These are phyloP conservation scores for Stagonosporopsis cucurbitacearum DNA, from an alignment of 2,329 filamentous ascomycete species.

Conservation along the genomic window DNA sequence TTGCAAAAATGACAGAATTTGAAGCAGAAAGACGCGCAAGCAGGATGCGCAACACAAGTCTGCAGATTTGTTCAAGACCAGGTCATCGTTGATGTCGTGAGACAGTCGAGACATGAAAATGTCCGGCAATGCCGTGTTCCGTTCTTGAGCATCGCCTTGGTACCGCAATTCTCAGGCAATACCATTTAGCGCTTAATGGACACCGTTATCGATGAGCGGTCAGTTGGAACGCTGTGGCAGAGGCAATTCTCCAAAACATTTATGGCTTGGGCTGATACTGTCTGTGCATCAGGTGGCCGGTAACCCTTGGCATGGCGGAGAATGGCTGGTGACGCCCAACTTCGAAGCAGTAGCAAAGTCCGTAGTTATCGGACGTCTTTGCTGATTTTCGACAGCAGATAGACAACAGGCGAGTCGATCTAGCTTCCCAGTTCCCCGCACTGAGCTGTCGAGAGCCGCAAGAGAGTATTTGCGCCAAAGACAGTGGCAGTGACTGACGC, in stretches of 20 bases:
- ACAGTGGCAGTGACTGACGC: slow-evolving; percentile 6
- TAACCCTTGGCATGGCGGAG: slow-evolving; percentile 23
- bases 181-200: slow-evolving; percentile 31
- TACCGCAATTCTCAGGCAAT: slow-evolving; percentile 32
- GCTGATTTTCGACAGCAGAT: slow-evolving; percentile 1
- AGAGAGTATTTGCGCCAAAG: slow-evolving; percentile 10
- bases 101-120: slow-evolving; percentile 43
- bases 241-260: slow-evolving; percentile 40
- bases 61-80: slow-evolving; percentile 25
- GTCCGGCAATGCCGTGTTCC: slow-evolving; percentile 42
- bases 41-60: slow-evolving; percentile 7
- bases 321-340: slow-evolving; percentile 7
- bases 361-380: slow-evolving; percentile 12
- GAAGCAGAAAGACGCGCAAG: slow-evolving; percentile 27
- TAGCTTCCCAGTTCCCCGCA: slow-evolving; percentile 15
- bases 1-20: not conserved
- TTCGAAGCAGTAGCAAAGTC: slow-evolving; percentile 21
- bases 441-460: slow-evolving; percentile 14
- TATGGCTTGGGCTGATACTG: slow-evolving; percentile 40
- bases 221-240: slow-evolving; percentile 34
- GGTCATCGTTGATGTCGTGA: slow-evolving; percentile 39
- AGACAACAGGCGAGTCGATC: slow-evolving; percentile 2
- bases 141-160: slow-evolving; percentile 42
- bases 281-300: slow-evolving; percentile 38
- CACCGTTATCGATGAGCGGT: slow-evolving; percentile 15